Base-by-base conservation (phyloP, 2,329 filamentous ascomycete species). In the Lojkania enalia region DNA sequence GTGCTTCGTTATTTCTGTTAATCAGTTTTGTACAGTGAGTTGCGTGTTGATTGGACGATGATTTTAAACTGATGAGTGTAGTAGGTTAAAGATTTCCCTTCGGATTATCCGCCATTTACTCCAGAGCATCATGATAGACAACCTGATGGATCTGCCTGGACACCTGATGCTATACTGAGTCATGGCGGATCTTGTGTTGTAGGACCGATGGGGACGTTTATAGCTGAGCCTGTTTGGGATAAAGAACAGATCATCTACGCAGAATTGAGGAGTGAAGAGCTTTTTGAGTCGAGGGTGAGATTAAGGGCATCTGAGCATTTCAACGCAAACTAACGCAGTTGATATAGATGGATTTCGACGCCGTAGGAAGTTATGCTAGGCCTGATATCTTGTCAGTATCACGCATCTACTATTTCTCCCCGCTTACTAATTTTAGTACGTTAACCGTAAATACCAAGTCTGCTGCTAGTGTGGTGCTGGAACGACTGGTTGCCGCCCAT, bases 1-100 rank as follows among this genome's bases (percentile, higher is more conserved):
- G 21, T 74, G 71, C 48, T 74, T 74, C 44, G 71, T 74, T 2
- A 67, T 74, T 4, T 71, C 67, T 0, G 68, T 70, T 27, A 74
- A 74, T 44, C 67, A 71, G 20, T 64, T 72, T 49, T 71, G 66
- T 51, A 71, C 43, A 39, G 49, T 49, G 30, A 7, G 39, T 15
- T n/a, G 19, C 15, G 15, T 13, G 27, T 13, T 18, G 27, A 35
- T 13, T 13, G 38, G 7, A 19, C 12, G 12, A 13, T 15, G 5
- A 13, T 4, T 32, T 18, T 42, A 20, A 20, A 6, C 12, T 14
- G 14, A 36, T 36, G 33, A 36, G 16, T 21, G 15, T 12, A 9
- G 15, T 12, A 57, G 39, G 69, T 73, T 6, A 70, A 70, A 0
- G 71, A 74, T 40, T 74, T 73, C 35, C 71, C 71, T 12, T 18